These are phyloP conservation scores for Komagataella phaffii DNA, from an alignment of 805 yeast species.

Conservation along the genomic window DNA sequence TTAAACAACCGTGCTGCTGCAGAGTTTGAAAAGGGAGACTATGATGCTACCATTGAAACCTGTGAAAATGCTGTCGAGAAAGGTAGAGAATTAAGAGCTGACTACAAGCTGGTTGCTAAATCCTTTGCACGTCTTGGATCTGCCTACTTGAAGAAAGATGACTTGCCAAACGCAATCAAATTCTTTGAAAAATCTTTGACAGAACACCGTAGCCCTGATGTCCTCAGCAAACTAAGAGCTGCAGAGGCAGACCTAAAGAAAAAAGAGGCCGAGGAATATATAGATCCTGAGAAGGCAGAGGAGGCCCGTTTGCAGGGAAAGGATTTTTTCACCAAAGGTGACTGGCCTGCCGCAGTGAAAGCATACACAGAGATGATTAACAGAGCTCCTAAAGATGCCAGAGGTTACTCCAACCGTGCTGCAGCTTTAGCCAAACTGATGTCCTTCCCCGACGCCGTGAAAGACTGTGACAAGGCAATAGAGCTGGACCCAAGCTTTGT, in stretches of 20 bases:
- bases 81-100: conserved; percentile 84
- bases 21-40: conserved; percentile 90
- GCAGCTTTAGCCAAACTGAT: conserved; percentile 89
- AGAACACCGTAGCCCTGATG: conserved; percentile 94
- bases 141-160: conserved; percentile 61
- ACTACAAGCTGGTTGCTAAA: conserved; percentile 84
- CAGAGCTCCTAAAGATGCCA: conserved; percentile 93
- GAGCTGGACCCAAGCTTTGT: conserved; percentile 77
- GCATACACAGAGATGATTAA: conserved; percentile 92
- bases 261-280: conserved; percentile 62
- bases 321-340: conserved; percentile 75
- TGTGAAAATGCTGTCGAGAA: conserved; percentile 75
- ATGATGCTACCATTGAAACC: conserved; percentile 70
- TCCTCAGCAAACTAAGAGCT: conserved; percentile 71
- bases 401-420: conserved; percentile 97
- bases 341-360: conserved; percentile 94
- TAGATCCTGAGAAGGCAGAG: conserved; percentile 89
- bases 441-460: conserved; percentile 94
- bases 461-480: conserved; percentile 86
- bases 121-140: conserved; percentile 88
- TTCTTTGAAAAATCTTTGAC: conserved; percentile 83
- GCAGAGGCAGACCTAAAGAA: conserved; percentile 79
- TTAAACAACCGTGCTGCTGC: conserved; percentile 97
- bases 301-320: conserved; percentile 91
- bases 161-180: conserved; percentile 60